Evolutionary conservation across 2,329 filamentous ascomycete species (phyloP).

Genomic region (Phaeosphaeriaceae sp.): DNA sequence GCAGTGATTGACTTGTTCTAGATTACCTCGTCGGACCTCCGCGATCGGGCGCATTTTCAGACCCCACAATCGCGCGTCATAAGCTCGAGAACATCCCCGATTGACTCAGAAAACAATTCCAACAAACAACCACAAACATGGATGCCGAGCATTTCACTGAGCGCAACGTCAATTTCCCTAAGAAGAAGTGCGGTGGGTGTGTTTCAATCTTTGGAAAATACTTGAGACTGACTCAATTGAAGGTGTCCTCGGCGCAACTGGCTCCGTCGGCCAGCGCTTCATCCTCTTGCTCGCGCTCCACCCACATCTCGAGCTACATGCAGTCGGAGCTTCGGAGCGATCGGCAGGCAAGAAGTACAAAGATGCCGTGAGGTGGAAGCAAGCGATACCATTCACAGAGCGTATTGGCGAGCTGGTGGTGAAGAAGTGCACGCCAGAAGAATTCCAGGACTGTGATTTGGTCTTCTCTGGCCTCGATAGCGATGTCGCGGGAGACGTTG

Average conservation of each 20-base stretch:
- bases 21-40: conserved; percentile 19
- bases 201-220: conserved; percentile 42
- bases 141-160: conserved; percentile 55
- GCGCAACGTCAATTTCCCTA: conserved; percentile 52
- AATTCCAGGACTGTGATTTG: conserved; percentile 90
- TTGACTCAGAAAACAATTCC: conserved; percentile 28
- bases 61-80: conserved; percentile 33
- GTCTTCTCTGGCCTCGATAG: conserved; percentile 93
- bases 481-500: conserved; percentile 90
- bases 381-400: conserved; percentile 80
- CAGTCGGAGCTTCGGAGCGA: conserved; percentile 86
- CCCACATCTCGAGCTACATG: conserved; percentile 84
- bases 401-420: conserved; percentile 81
- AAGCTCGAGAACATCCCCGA: conserved; percentile 19
- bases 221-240: conserved; percentile 20
- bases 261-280: conserved; percentile 94
- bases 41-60: conserved; percentile 33
- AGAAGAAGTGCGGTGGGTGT: conserved; percentile 61
- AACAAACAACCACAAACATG: conserved; percentile 43
- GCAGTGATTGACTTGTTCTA: background rate
- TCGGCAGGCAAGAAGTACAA: conserved; percentile 94
- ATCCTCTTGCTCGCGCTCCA: conserved; percentile 90
- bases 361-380: conserved; percentile 95
- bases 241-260: conserved; percentile 86
- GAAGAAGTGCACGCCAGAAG: conserved; percentile 80